phyloP scores from a whole-genome alignment of 2,329 filamentous ascomycete genomes.

The Juglanconis juglandina region DNA sequence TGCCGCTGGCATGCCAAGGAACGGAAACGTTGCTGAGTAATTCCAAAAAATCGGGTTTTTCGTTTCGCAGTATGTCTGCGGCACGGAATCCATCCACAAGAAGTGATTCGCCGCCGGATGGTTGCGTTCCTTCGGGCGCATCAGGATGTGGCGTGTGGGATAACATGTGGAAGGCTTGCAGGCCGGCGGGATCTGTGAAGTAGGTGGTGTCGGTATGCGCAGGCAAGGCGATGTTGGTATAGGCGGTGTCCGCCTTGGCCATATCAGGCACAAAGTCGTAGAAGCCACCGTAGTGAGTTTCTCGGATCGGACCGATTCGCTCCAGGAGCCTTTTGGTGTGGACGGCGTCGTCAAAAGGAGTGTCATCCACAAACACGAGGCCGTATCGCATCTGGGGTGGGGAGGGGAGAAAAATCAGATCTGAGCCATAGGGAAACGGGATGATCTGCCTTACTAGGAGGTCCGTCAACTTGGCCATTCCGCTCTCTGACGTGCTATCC shows the following conservation, averaged over 20 bases:
- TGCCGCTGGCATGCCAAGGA: conserved; percentile 84
- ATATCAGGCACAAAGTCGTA: conserved; percentile 87
- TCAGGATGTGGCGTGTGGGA: conserved; percentile 63
- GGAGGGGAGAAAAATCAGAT: background rate
- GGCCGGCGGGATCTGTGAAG: conserved; percentile 84
- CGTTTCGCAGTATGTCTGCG: conserved; percentile 54
- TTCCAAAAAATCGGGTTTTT: conserved; percentile 55
- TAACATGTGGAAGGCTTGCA: conserved; percentile 90
- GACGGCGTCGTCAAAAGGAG: conserved; percentile 62
- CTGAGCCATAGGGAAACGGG: background rate
- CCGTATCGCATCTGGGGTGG: conserved; percentile 59
- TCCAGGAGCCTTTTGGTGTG: conserved; percentile 73
- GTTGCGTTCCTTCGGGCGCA: conserved; percentile 22
- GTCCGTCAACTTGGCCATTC: conserved; percentile 59
- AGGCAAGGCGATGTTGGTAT: conserved; percentile 77
- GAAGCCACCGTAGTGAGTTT: conserved; percentile 82
- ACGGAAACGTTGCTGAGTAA: conserved; percentile 56
- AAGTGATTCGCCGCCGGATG: conserved; percentile 68
- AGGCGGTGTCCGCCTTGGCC: conserved; percentile 83
- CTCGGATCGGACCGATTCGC: conserved; percentile 79
- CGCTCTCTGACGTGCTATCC: conserved; percentile 42
- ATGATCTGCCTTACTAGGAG: conserved; percentile 52
- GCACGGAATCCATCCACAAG: conserved; percentile 84
- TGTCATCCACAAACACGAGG: conserved; percentile 72
- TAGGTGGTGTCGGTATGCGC: conserved; percentile 96